A percentile compares a stretch with the other conserved stretches of the same genome.
Conservation (phyloP, 2,329 filamentous ascomycete genomes). For the Incumbomyces lentus region DNA sequence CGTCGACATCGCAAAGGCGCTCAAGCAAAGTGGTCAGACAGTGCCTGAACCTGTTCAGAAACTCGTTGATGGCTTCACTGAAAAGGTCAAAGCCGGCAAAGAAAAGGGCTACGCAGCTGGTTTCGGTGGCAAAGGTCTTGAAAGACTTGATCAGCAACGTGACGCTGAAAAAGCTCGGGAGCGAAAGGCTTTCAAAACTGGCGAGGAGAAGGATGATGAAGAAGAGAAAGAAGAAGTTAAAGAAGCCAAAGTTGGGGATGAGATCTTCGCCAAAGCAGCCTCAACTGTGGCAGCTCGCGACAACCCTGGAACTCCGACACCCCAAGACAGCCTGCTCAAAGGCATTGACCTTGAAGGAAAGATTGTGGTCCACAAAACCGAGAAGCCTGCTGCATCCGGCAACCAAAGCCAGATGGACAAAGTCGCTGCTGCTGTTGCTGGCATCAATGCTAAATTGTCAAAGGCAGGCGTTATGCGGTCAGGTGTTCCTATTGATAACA, state of each 20-base stretch:
- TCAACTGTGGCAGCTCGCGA: constrained; percentile 54
- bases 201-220: constrained; percentile 70
- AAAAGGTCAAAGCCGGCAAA: constrained; percentile 87
- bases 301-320: constrained; percentile 32
- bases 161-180: constrained; percentile 78
- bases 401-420: constrained; percentile 65
- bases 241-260: constrained; percentile 53
- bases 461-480: constrained; percentile 81
- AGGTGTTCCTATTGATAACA: constrained; percentile 94
- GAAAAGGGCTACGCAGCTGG: constrained; percentile 74
- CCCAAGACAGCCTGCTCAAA: constrained; percentile 39
- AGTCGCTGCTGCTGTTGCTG: constrained; percentile 79
- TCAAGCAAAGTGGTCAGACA: constrained; percentile 81
- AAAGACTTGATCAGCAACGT: constrained; percentile 81
- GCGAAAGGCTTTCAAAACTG: constrained; percentile 80
- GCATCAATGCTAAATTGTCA: constrained; percentile 82
- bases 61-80: constrained; percentile 58
- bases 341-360: constrained; percentile 55
- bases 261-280: constrained; percentile 49
- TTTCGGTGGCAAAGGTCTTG: constrained; percentile 90
- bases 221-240: constrained; percentile 54
- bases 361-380: constrained; percentile 63
- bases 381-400: constrained; percentile 38
- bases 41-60: constrained; percentile 60
- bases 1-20: constrained; percentile 75